These are phyloP conservation scores for Verticillium zaregamsianum DNA, from an alignment of 2,329 filamentous ascomycete species.

Conservation along the genomic window DNA sequence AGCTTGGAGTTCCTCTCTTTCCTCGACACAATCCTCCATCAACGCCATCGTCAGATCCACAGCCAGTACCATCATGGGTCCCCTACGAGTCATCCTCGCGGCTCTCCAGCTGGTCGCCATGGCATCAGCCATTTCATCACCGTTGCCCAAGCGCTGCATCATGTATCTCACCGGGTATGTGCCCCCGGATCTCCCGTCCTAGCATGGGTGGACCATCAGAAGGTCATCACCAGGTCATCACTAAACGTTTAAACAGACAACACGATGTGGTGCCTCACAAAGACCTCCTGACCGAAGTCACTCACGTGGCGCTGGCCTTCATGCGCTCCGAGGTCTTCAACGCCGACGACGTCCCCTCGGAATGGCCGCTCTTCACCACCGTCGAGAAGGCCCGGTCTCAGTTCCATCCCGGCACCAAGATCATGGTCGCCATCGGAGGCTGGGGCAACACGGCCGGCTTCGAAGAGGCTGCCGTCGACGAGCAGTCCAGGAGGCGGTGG, in stretches of 20 bases:
- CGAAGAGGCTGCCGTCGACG: conserved; percentile 43
- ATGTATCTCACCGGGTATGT: conserved; percentile 49
- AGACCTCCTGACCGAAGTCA: conserved; percentile 38
- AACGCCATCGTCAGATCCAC: background rate
- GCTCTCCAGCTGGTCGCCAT: conserved; percentile 5
- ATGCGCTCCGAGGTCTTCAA: conserved; percentile 52
- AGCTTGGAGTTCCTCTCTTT: background rate
- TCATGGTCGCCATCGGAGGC: conserved; percentile 69
- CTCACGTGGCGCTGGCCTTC: conserved; percentile 56
- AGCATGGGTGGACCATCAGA: background rate
- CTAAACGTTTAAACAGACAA: conserved; percentile 32
- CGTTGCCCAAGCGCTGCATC: conserved; percentile 23
- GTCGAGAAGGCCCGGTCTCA: conserved; percentile 41
- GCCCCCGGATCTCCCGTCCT: background rate
- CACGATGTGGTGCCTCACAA: conserved; percentile 37
- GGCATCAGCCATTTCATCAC: conserved; percentile 2
- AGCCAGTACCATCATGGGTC: background rate
- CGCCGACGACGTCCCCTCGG: conserved; percentile 22
- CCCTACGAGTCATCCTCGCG: background rate
- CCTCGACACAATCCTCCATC: background rate
- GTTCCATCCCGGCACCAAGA: conserved; percentile 50
- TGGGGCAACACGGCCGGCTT: conserved; percentile 70
- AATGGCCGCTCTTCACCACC: conserved; percentile 51
- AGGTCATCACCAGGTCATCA: background rate
- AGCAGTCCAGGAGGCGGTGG: conserved; percentile 48